phyloP scores from a whole-genome alignment of 148 eudicot species.

The Silene latifolia region DNA sequence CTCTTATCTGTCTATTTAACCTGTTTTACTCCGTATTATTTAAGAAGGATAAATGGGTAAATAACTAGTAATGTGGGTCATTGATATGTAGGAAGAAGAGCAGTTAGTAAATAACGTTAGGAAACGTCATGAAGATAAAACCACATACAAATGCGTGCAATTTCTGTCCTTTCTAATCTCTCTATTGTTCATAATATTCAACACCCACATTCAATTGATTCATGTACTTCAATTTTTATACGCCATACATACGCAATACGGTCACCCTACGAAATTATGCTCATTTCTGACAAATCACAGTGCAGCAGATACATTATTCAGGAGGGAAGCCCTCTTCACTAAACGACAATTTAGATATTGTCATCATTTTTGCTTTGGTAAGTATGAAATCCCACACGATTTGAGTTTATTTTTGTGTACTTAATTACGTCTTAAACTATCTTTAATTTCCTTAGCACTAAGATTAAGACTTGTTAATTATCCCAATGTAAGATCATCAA shows the following conservation, averaged over 20 bases:
- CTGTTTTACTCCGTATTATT: too few species aligned
- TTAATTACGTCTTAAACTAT: not conserved
- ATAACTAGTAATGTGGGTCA: too few species aligned
- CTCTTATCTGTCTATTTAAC: too few species aligned
- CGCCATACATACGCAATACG: slow-evolving; percentile 3
- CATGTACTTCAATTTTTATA: slow-evolving; percentile 10
- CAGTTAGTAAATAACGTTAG: slow-evolving; percentile 13
- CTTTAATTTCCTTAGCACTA: not conserved
- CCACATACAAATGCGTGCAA: slow-evolving; percentile 6
- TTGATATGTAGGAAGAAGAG: not conserved
- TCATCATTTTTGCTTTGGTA: slow-evolving; percentile 12
- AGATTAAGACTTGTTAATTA: not conserved
- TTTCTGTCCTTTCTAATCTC: not conserved
- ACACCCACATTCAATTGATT: slow-evolving; percentile 7
- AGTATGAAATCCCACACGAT: slow-evolving; percentile 7
- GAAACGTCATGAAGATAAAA: not conserved
- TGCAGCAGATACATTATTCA: not conserved
- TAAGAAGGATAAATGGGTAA: too few species aligned
- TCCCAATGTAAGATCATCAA: not conserved
- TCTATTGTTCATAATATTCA: slow-evolving; percentile 5
- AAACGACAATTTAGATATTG: slow-evolving; percentile 20
- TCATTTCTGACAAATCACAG: slow-evolving; percentile 24
- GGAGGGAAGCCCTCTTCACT: not conserved
- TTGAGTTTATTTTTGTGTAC: slow-evolving; percentile 1
- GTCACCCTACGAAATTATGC: not conserved